These are phyloP conservation scores for Aurantiochytrium sp. DNA, from an alignment of 108 stramenopile genomes.

Conservation along the genomic window DNA sequence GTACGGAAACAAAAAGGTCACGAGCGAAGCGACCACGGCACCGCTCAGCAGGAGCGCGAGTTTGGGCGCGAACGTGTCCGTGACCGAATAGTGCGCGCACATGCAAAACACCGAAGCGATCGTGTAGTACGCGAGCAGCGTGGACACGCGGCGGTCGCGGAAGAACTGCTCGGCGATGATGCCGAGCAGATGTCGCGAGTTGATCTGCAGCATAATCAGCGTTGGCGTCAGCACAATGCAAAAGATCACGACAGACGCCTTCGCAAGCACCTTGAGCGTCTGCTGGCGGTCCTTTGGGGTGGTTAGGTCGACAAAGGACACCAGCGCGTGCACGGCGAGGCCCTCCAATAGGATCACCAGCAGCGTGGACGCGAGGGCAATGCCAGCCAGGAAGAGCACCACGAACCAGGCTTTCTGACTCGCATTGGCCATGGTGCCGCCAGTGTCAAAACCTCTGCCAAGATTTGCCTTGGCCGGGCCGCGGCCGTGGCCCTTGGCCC, in stretches of 20 bases:
- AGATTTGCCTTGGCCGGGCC: background rate
- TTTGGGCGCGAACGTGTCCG: background rate
- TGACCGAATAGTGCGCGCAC: background rate
- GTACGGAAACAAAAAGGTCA: background rate
- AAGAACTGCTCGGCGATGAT: constrained; percentile 22
- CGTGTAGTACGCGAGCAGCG: background rate
- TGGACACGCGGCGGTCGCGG: background rate
- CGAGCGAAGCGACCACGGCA: background rate
- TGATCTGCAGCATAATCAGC: constrained; percentile 21
- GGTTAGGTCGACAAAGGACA: background rate
- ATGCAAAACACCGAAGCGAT: background rate
- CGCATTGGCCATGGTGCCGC: background rate
- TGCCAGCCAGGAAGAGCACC: background rate
- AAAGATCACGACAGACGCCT: background rate
- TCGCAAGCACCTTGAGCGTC: background rate
- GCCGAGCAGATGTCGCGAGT: constrained; percentile 1
- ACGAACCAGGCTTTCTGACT: background rate
- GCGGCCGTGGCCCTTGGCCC: background rate
- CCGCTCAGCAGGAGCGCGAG: background rate
- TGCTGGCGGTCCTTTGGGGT: background rate
- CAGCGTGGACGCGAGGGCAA: background rate
- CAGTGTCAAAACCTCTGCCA: no score
- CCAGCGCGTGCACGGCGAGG: background rate
- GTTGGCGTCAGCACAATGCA: constrained; percentile 20
- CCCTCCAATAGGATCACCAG: background rate